phyloP scores from a whole-genome alignment of 1,284 basidiomycete genomes.

The Leccinum subspadiceum region DNA sequence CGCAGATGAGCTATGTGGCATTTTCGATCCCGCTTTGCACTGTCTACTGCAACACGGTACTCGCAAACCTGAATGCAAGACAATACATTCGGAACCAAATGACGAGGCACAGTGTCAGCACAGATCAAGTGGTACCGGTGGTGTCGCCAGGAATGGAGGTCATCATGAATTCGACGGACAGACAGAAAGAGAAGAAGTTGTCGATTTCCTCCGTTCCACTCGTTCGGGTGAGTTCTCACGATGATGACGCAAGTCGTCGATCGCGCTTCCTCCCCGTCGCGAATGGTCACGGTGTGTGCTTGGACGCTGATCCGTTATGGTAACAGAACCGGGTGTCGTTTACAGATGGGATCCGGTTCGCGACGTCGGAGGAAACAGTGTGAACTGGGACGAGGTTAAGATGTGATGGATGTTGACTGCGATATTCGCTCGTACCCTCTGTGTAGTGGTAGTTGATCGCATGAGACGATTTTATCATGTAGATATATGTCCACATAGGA shows the following conservation, averaged over 20 bases:
- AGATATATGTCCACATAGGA: not conserved
- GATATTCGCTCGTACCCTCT: not conserved
- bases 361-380: not conserved
- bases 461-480: not conserved
- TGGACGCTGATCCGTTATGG: not conserved
- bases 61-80: slow-evolving; percentile 5
- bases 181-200: not conserved
- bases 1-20: not conserved
- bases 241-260: not conserved
- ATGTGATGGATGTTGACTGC: not conserved
- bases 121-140: not conserved
- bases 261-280: not conserved
- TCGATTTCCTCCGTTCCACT: not conserved
- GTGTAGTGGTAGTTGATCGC: not conserved
- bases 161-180: not conserved
- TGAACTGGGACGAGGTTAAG: not conserved
- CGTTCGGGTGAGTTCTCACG: not conserved
- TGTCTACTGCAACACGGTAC: slow-evolving; percentile 15
- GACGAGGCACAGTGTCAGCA: not conserved
- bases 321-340: not conserved
- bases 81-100: slow-evolving; percentile 4
- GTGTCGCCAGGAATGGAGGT: not conserved
- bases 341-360: not conserved
- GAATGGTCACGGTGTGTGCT: not conserved
- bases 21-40: slow-evolving; percentile 11